phyloP scores from a whole-genome alignment of 192 early-diverging fungal species.

The Glomus cerebriforme region DNA sequence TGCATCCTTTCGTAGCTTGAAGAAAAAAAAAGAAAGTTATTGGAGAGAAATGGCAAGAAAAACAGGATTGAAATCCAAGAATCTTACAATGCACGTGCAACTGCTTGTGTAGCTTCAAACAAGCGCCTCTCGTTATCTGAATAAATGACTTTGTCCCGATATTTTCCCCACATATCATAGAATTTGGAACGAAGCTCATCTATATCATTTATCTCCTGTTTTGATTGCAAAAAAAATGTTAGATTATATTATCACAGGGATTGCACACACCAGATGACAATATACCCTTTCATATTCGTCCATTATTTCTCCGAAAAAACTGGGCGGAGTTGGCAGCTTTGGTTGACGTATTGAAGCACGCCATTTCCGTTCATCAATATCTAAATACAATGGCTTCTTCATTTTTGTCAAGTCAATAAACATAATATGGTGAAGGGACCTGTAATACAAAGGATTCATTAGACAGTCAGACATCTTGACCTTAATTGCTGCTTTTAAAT shows the following conservation, averaged over 20 bases:
- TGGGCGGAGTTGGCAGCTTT: not conserved
- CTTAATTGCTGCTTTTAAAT: not conserved
- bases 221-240: not conserved
- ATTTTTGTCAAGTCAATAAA: not conserved
- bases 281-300: not conserved
- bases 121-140: not conserved
- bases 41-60: not conserved
- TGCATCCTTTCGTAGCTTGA: not conserved
- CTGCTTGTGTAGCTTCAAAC: not conserved
- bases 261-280: not conserved
- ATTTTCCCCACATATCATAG: not conserved
- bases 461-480: not conserved
- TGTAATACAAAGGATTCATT: not conserved
- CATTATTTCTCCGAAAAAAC: not conserved
- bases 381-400: not conserved
- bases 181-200: not conserved
- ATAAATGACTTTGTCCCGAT: not conserved
- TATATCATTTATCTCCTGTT: not conserved
- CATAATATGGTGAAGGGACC: not conserved
- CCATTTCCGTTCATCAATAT: not conserved
- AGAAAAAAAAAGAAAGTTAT: not conserved
- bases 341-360: not conserved
- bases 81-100: not conserved
- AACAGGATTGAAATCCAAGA: not conserved
- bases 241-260: not conserved